Conservation (phyloP, 768 basidiomycete species). For the Hygrophoropsis aurantiaca region DNA sequence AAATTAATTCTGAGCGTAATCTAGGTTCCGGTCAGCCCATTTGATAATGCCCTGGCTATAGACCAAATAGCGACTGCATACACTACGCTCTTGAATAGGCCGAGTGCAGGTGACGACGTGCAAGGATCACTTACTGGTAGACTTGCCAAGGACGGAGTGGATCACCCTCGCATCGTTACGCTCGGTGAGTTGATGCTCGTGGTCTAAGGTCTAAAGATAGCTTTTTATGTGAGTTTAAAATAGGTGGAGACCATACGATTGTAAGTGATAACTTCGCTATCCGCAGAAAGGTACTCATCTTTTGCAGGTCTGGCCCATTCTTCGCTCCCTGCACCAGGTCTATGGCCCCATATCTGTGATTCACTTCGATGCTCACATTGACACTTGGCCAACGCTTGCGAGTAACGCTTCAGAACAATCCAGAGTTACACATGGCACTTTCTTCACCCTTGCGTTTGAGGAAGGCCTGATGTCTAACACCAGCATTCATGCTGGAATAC, state of each 20-base stretch:
- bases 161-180: slow-evolving; percentile 71
- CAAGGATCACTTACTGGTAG: slow-evolving; percentile 6
- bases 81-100: slow-evolving; percentile 58
- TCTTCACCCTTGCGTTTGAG: slow-evolving; percentile 73
- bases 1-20: background rate
- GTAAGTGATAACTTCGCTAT: slow-evolving; percentile 27
- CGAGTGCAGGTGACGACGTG: slow-evolving; percentile 15
- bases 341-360: slow-evolving; percentile 78
- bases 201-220: background rate
- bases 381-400: slow-evolving; percentile 37
- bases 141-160: slow-evolving; percentile 48
- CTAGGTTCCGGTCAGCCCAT: slow-evolving; percentile 70
- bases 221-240: no score
- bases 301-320: slow-evolving; percentile 53
- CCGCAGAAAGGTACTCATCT: background rate
- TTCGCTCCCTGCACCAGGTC: slow-evolving; percentile 66
- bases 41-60: slow-evolving; percentile 73
- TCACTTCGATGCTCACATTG: slow-evolving; percentile 71
- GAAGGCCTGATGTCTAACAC: slow-evolving; percentile 70
- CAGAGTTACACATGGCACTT: slow-evolving; percentile 74
- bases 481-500: slow-evolving; percentile 76
- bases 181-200: slow-evolving; percentile 8
- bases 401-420: slow-evolving; percentile 47
- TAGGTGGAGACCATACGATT: slow-evolving; percentile 84
- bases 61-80: slow-evolving; percentile 84